phyloP scores from a whole-genome alignment of 208 protist species.

The Tetramitus jugosus region DNA sequence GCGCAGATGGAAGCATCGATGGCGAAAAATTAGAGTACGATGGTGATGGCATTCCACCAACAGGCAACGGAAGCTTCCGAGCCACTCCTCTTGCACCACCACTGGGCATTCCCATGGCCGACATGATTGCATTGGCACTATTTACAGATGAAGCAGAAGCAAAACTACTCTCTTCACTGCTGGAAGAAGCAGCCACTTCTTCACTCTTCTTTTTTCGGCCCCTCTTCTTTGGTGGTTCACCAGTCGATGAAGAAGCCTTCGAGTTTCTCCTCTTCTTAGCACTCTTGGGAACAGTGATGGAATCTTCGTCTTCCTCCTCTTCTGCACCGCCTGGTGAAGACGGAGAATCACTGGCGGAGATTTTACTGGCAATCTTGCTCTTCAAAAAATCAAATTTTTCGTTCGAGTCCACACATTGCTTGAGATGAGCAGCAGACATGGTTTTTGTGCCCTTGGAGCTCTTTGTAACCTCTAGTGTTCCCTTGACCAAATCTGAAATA shows the following conservation, averaged over 20 bases:
- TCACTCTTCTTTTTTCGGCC: constrained; percentile 14
- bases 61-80: background rate
- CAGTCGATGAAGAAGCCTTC: too few relatives aligned
- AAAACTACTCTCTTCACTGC: background rate
- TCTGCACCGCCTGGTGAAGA: background rate
- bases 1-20: background rate
- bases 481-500: constrained; percentile 31
- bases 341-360: too few relatives aligned
- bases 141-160: background rate
- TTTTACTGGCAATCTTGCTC: too few relatives aligned
- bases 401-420: constrained; percentile 6
- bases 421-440: constrained; percentile 28
- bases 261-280: background rate
- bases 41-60: background rate
- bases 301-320: background rate
- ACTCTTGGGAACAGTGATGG: background rate
- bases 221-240: constrained; percentile 17
- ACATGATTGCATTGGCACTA: background rate
- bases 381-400: constrained; percentile 37
- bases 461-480: constrained; percentile 25
- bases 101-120: background rate
- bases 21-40: background rate
- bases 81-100: background rate
- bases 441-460: constrained; percentile 24
- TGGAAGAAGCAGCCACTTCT: background rate